Evolutionary conservation across 148 eudicot genomes (phyloP), one percentile per base, ranked within the genome.

Genomic region (Selenicereus undatus): DNA sequence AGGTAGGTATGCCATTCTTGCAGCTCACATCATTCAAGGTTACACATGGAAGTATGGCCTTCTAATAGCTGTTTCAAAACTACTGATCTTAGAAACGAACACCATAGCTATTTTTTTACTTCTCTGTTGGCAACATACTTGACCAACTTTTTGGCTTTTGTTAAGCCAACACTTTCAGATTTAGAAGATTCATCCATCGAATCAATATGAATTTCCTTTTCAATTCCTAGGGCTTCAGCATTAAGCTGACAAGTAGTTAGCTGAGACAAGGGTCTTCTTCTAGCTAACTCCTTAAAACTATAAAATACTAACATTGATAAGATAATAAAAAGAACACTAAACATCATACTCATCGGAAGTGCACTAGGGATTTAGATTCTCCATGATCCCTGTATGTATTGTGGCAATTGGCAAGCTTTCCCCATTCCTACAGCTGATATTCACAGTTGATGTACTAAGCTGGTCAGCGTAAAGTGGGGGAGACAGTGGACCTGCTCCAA

Each of bases 1-100:
- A n/a, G n/a, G n/a, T n/a, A n/a, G n/a, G n/a, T n/a, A n/a, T 96
- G 98, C 99, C 99, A 93, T 82, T 93, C 93, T 83, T 96, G 98
- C 83, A 96, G 93, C 88, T 96, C 99, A 90, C 90, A 75, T 86
- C 91, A 84, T 83, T 89, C 80, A 96, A 90, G 94, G 97, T 36
- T 94, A 87, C 76, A 93, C 98, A 81, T 96, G 99, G 78, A 93
- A 96, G 85, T 96, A 96, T n/a, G 98, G 99, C 88, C 99, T 88
- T 86, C 97, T 88, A 36, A 96, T 96, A 83, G 93, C 93, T 80
- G 93, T 85, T 88, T 96, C 99, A 86, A 91, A 96, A 83, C 94
- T 94, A 90, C 86, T 86, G 84, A 92, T 91, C 95, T 91, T 97
- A 86, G 92, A 88, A 84, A 94, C 98, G 29, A 90, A 87, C 87